Conservation (phyloP, 176 grass and related monocot genomes). For the Urochloa ruziziensis region DNA sequence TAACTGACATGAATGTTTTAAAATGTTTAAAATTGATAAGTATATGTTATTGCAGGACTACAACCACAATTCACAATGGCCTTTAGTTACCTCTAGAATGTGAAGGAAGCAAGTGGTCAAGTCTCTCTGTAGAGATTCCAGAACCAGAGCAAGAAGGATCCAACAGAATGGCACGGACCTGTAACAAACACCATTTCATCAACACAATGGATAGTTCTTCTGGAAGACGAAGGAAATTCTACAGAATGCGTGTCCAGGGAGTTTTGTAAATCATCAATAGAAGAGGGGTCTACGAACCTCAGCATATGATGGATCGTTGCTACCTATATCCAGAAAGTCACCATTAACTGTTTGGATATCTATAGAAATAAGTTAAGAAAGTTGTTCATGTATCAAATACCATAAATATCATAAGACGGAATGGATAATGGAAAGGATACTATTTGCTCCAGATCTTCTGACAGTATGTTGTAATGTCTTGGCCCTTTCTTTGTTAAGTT, state of each 20-base stretch:
- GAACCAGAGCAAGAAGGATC: slow-evolving; percentile 98
- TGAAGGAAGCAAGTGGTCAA: slow-evolving; percentile 88
- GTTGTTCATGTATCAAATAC: background rate
- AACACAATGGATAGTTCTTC: background rate
- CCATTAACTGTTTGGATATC: slow-evolving; percentile 71
- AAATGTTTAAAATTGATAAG: background rate
- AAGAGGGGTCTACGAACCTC: slow-evolving; percentile 48
- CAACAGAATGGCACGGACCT: slow-evolving; percentile 81
- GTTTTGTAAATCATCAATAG: background rate
- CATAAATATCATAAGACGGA: background rate
- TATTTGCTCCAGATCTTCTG: slow-evolving; percentile 82
- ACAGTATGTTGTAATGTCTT: slow-evolving; percentile 80
- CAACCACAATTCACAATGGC: background rate
- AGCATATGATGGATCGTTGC: slow-evolving; percentile 50
- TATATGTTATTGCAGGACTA: background rate
- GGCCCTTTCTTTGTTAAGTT: slow-evolving; percentile 75
- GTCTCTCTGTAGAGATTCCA: slow-evolving; percentile 82
- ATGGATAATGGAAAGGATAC: slow-evolving; percentile 65
- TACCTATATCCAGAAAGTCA: slow-evolving; percentile 81
- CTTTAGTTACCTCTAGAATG: slow-evolving; percentile 60
- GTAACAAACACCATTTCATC: slow-evolving; percentile 19
- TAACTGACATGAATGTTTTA: background rate
- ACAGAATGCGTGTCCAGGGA: background rate
- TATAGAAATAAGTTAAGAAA: slow-evolving; percentile 51
- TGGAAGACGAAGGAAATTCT: background rate